phyloP scores from a whole-genome alignment of 495 filamentous ascomycete genomes.

The Talaromyces adpressus region DNA sequence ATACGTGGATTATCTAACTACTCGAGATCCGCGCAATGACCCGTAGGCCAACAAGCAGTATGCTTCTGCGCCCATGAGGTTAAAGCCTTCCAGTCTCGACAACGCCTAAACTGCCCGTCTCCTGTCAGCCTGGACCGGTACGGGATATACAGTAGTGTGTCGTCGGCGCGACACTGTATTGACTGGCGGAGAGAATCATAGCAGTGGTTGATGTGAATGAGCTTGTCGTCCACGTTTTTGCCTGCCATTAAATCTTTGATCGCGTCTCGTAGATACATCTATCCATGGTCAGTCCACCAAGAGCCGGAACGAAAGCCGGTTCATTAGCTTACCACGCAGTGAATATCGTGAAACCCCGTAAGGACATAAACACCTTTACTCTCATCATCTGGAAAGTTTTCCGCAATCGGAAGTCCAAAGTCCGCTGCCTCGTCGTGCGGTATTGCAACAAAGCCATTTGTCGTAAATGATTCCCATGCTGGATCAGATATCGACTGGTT shows the following conservation, averaged over 20 bases:
- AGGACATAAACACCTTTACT: slow-evolving; percentile 15
- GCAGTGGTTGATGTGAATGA: slow-evolving; percentile 13
- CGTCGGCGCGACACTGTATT: slow-evolving; percentile 13
- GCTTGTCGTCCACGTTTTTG: not conserved
- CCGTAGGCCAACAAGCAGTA: slow-evolving; percentile 10
- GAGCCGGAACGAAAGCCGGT: not conserved
- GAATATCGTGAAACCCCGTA: slow-evolving; percentile 17
- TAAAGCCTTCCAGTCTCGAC: slow-evolving; percentile 12
- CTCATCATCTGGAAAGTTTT: slow-evolving; percentile 11
- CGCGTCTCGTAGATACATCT: slow-evolving; percentile 2
- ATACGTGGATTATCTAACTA: too few species aligned
- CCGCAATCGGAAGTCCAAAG: slow-evolving; percentile 3
- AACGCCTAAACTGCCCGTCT: slow-evolving; percentile 10
- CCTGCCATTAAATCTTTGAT: slow-evolving; percentile 5
- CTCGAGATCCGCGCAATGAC: not conserved
- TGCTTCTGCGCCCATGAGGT: slow-evolving; percentile 11
- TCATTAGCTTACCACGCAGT: slow-evolving; percentile 12
- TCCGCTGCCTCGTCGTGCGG: slow-evolving; percentile 9
- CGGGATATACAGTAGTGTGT: slow-evolving; percentile 10
- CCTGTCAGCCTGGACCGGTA: slow-evolving; percentile 9
- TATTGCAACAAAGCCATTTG: slow-evolving; percentile 16
- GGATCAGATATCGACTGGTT: not conserved
- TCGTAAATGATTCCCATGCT: not conserved
- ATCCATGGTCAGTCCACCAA: not conserved
- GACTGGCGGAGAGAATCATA: slow-evolving; percentile 15